Percentiles rank a stretch among this genome's conserved stretches.
Conservation (phyloP, 2,329 filamentous ascomycete genomes). For the Tolypocladium tundrense region DNA sequence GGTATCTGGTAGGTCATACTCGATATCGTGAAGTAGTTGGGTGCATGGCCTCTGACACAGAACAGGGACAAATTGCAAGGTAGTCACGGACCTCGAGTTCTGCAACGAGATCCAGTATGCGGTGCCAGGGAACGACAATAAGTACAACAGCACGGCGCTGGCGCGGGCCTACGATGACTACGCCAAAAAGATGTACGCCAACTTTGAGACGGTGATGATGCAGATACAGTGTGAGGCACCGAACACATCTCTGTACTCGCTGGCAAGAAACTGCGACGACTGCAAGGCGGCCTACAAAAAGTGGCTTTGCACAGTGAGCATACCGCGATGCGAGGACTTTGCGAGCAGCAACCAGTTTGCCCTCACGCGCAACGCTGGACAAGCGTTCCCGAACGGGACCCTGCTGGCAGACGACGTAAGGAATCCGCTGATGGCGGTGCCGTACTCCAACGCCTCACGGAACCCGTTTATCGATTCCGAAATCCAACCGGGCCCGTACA, state of each 20-base stretch:
- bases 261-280: conserved; percentile 64
- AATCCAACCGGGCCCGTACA: conserved; percentile 80
- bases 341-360: conserved; percentile 36
- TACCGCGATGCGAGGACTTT: conserved; percentile 87
- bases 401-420: conserved; percentile 28
- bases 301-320: conserved; percentile 90
- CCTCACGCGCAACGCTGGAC: conserved; percentile 56
- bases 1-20: conserved; percentile 53
- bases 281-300: conserved; percentile 77
- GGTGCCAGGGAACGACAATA: conserved; percentile 67
- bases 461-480: conserved; percentile 61
- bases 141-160: conserved; percentile 51
- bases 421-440: conserved; percentile 10
- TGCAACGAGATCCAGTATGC: conserved; percentile 85
- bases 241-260: conserved; percentile 65
- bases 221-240: conserved; percentile 79
- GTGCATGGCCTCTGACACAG: conserved; percentile 3
- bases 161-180: conserved; percentile 68
- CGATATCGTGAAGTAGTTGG: not conserved
- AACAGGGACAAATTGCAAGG: conserved; percentile 67
- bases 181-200: conserved; percentile 57
- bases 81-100: conserved; percentile 80
- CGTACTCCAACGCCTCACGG: conserved; percentile 40
- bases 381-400: conserved; percentile 61
- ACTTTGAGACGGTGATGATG: conserved; percentile 72